These are phyloP conservation scores for Veloboletus limbatus DNA, from an alignment of 1,284 basidiomycete species.

Conservation along the genomic window DNA sequence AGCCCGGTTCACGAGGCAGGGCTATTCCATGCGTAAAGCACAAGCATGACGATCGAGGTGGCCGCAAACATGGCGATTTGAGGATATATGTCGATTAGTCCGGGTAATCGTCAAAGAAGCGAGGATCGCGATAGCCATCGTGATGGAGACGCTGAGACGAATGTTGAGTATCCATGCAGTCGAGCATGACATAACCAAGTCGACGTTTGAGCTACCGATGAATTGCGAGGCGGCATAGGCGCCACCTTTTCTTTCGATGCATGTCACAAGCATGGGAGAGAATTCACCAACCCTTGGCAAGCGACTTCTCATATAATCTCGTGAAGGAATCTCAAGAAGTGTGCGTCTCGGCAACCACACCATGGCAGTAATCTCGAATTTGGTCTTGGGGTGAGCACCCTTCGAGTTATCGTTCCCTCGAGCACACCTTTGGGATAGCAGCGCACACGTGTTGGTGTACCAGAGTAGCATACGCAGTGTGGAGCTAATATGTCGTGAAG, in stretches of 20 bases:
- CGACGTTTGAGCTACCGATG: neutral
- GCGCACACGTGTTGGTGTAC: neutral
- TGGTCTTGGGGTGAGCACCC: neutral
- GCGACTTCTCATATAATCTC: neutral
- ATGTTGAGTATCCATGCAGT: neutral
- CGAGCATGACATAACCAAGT: neutral
- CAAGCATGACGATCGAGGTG: neutral
- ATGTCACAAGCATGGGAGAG: neutral
- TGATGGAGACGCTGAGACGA: neutral
- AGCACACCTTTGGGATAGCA: neutral
- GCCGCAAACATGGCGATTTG: slow-evolving; percentile 4
- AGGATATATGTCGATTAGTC: slow-evolving; percentile 3
- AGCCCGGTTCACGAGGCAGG: neutral
- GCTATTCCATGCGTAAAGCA: neutral
- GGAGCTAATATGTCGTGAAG: slow-evolving; percentile 2
- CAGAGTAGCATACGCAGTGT: neutral
- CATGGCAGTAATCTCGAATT: neutral
- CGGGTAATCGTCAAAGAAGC: neutral
- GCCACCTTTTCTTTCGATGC: neutral
- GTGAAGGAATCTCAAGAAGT: slow-evolving; percentile 2
- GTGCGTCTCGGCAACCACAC: neutral
- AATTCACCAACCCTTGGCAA: neutral
- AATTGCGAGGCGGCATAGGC: too few relatives aligned
- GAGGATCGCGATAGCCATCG: neutral
- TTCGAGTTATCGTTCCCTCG: neutral